These are phyloP conservation scores for Sclerotinia borealis DNA, from an alignment of 2,329 filamentous ascomycete genomes.

Conservation along the genomic window DNA sequence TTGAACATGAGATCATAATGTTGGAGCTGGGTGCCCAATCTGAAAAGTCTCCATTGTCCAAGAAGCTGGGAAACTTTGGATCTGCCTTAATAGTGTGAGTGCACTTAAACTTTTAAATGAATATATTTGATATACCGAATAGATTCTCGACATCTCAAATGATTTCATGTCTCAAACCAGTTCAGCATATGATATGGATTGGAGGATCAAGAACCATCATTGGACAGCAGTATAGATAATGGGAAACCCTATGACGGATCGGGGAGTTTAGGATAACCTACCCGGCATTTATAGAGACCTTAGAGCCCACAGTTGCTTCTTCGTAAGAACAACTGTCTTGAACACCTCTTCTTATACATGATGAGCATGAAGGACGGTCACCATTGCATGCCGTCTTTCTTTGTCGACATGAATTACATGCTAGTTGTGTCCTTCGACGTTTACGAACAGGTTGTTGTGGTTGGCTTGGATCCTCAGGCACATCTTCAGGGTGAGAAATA, in stretches of 20 bases:
- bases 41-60: neutral
- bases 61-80: too few species aligned
- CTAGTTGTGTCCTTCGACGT: conserved; percentile 17
- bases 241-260: neutral
- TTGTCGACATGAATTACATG: conserved; percentile 15
- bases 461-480: neutral
- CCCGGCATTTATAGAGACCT: neutral
- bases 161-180: neutral
- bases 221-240: neutral
- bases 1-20: neutral
- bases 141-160: neutral
- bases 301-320: conserved; percentile 7
- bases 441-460: conserved; percentile 6
- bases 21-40: neutral
- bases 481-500: neutral
- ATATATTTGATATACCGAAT: too few species aligned
- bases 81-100: too few species aligned
- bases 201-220: neutral
- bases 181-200: neutral
- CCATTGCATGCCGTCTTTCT: conserved; percentile 19
- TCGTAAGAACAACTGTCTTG: conserved; percentile 14
- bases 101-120: too few species aligned
- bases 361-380: conserved; percentile 11
- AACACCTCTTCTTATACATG: conserved; percentile 13
- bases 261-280: neutral